Evolutionary conservation across 2,329 filamentous ascomycete species (phyloP).

Genomic region (Fusarium albosuccineum): DNA sequence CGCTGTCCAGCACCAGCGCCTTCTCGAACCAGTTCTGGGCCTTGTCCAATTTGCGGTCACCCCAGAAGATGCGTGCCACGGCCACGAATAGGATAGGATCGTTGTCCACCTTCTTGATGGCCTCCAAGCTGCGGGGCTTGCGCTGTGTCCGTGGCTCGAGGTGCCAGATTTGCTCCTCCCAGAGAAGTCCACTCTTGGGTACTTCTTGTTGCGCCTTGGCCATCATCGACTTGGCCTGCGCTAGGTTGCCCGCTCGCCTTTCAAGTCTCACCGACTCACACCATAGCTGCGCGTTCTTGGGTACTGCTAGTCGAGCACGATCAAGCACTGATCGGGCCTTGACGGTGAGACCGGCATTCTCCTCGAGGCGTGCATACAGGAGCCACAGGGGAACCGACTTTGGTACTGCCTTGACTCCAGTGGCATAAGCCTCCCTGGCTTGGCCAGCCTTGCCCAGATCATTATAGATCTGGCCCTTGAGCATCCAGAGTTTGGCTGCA

Average conservation of each 20-base stretch:
- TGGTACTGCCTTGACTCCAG: constrained; percentile 88
- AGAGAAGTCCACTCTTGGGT: constrained; percentile 87
- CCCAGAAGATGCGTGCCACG: constrained; percentile 96
- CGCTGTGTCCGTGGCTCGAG: constrained; percentile 92
- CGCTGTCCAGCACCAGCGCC: constrained; percentile 87
- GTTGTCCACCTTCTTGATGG: constrained; percentile 96
- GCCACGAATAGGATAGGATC: constrained; percentile 91
- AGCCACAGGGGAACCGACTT: constrained; percentile 91
- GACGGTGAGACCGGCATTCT: constrained; percentile 83
- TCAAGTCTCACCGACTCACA: constrained; percentile 95
- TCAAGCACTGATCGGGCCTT: constrained; percentile 96
- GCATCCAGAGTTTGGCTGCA: constrained; percentile 94
- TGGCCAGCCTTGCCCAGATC: constrained; percentile 81
- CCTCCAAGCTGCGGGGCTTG: constrained; percentile 90
- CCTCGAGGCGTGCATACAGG: constrained; percentile 88
- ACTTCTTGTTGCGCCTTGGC: constrained; percentile 92
- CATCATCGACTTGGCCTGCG: constrained; percentile 92
- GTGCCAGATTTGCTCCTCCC: constrained; percentile 96
- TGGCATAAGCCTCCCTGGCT: constrained; percentile 89
- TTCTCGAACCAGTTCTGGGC: constrained; percentile 98
- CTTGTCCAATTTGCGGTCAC: constrained; percentile 90
- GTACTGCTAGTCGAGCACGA: constrained; percentile 86
- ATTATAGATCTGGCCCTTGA: constrained; percentile 98
- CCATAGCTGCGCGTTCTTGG: constrained; percentile 88
- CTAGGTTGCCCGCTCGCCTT: constrained; percentile 83